These are phyloP conservation scores for Royoungia palumana DNA, from an alignment of 768 basidiomycete species.

Conservation along the genomic window DNA sequence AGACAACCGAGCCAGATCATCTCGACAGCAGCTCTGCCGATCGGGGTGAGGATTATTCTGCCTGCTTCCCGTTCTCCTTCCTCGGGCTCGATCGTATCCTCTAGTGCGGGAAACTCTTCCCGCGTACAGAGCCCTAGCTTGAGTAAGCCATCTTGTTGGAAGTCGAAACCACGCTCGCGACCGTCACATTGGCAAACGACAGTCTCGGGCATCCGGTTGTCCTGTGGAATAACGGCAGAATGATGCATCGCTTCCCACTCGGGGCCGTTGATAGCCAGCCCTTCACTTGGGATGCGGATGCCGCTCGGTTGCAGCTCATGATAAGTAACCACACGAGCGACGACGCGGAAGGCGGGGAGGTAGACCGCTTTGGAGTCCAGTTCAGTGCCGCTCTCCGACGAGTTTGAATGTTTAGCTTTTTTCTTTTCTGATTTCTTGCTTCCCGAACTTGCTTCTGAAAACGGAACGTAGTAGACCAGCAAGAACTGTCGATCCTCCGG, in stretches of 20 bases:
- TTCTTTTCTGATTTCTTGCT: constrained; percentile 31
- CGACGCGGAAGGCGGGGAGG: constrained; percentile 66
- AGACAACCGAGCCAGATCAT: constrained; percentile 56
- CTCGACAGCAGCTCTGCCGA: constrained; percentile 50
- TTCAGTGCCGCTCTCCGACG: constrained; percentile 25
- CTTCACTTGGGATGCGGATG: constrained; percentile 68
- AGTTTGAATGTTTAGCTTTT: constrained; percentile 27
- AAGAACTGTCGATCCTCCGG: constrained; percentile 63
- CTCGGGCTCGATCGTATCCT: constrained; percentile 31
- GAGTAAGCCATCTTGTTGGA: constrained; percentile 74
- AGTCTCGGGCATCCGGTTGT: constrained; percentile 37
- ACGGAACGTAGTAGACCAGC: constrained; percentile 76
- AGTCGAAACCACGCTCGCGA: constrained; percentile 68
- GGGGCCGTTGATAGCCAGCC: constrained; percentile 64
- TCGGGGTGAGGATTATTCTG: constrained; percentile 41
- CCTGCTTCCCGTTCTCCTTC: constrained; percentile 40
- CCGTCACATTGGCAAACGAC: constrained; percentile 59
- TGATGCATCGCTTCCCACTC: constrained; percentile 47
- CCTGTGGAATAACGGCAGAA: constrained; percentile 24
- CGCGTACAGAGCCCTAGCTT: constrained; percentile 62
- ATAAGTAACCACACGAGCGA: constrained; percentile 70
- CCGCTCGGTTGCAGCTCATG: constrained; percentile 70
- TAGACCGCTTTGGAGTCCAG: constrained; percentile 46
- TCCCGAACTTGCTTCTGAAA: constrained; percentile 19
- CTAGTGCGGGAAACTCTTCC: constrained; percentile 18